Percentiles rank a stretch among this genome's conserved stretches.
Evolutionary conservation across 1,284 basidiomycete genomes (phyloP).

Genomic region (Boletus austroedulis): DNA sequence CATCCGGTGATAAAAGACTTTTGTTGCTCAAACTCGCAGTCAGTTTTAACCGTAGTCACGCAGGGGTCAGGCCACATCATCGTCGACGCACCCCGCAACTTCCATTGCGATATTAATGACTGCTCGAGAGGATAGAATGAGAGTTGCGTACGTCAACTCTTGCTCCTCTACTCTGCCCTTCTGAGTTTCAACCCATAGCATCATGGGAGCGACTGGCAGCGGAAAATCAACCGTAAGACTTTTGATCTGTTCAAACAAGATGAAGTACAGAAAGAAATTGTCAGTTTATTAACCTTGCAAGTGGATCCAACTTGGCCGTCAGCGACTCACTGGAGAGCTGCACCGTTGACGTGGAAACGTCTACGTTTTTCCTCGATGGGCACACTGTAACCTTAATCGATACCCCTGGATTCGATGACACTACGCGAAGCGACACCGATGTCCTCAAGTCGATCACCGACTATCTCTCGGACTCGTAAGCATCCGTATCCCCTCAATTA

Average conservation of each 20-base stretch:
- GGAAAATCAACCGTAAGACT: constrained; percentile 45
- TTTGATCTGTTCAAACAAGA: neutral
- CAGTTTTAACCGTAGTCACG: neutral
- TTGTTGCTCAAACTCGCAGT: neutral
- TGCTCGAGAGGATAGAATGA: constrained; percentile 17
- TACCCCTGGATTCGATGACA: constrained; percentile 43
- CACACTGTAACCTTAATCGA: constrained; percentile 34
- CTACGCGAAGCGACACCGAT: constrained; percentile 36
- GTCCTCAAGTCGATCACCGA: constrained; percentile 34
- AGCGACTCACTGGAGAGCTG: constrained; percentile 36
- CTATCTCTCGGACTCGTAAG: constrained; percentile 35
- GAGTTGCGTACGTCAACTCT: constrained; percentile 25
- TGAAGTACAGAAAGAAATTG: neutral
- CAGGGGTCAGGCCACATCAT: neutral
- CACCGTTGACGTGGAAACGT: constrained; percentile 31
- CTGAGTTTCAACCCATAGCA: constrained; percentile 26
- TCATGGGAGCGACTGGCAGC: constrained; percentile 46
- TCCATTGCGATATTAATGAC: constrained; percentile 18
- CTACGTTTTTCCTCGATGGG: constrained; percentile 31
- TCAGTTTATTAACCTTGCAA: constrained; percentile 37
- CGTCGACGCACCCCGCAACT: neutral
- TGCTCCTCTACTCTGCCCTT: neutral
- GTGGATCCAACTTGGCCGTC: constrained; percentile 31
- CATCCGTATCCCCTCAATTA: neutral
- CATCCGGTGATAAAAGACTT: constrained; percentile 16